Percentiles rank a stretch among this genome's conserved stretches.
Evolutionary conservation across 495 filamentous ascomycete species (phyloP).

Genomic region (Cladorrhinum samala): DNA sequence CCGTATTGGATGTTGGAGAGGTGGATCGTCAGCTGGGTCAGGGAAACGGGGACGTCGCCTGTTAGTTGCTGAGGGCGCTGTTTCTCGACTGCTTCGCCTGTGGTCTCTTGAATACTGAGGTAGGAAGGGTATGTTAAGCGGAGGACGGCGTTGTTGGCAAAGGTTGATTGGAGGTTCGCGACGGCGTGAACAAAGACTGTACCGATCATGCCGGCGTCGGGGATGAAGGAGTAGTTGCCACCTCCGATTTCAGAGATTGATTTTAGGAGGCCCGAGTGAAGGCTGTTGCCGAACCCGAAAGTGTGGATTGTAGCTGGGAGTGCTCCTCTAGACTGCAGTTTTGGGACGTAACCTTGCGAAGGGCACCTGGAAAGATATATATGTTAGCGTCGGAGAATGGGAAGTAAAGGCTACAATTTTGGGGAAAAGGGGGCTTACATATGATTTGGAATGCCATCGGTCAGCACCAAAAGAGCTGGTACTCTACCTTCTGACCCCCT

Average conservation of each 20-base stretch:
- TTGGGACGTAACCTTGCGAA: slow-evolving; percentile 31
- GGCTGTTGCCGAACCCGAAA: slow-evolving; percentile 41
- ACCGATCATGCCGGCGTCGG: slow-evolving; percentile 44
- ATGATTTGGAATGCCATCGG: slow-evolving; percentile 41
- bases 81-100: slow-evolving; percentile 27
- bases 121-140: slow-evolving; percentile 26
- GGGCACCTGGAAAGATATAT: slow-evolving; percentile 14
- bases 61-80: slow-evolving; percentile 14
- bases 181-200: slow-evolving; percentile 44
- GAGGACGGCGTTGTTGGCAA: slow-evolving; percentile 30
- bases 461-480: slow-evolving; percentile 41
- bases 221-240: slow-evolving; percentile 44
- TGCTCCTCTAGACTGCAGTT: slow-evolving; percentile 26
- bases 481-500: slow-evolving; percentile 17
- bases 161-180: slow-evolving; percentile 42
- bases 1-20: slow-evolving; percentile 42
- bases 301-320: slow-evolving; percentile 40
- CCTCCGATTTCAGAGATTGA: slow-evolving; percentile 38
- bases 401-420: too few species aligned
- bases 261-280: slow-evolving; percentile 38
- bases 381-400: not conserved
- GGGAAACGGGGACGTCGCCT: not conserved
- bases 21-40: slow-evolving; percentile 24
- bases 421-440: slow-evolving; percentile 18
- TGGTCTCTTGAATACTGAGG: slow-evolving; percentile 28